Evolutionary conservation across 305 asterid genomes (phyloP), one percentile per base, ranked within the genome.

Genomic region (Rubia balearica): DNA sequence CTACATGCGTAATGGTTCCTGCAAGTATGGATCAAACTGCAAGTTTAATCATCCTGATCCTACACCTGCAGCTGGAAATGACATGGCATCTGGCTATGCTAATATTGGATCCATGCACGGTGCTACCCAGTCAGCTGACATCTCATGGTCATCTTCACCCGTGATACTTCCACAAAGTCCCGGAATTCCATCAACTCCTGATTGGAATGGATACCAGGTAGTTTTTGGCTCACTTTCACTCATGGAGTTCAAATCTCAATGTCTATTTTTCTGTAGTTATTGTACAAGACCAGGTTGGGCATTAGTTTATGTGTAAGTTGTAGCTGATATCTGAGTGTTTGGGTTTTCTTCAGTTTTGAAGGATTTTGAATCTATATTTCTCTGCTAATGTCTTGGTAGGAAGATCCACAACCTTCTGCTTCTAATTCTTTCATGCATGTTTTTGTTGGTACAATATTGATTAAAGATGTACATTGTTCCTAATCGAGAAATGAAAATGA

Each of bases 1-100:
- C 83, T 93, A 93, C 87, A 89, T 93, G 98, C 98, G 98, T 73
- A 89, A 82, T 79, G 98, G 96, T 48, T 87, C 96, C 77, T 91
- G 98, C 90, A 89, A 89, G 82, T 89, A 89, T 70, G 96, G 97
- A 73, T 77, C 92, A 6, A 85, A 65, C 80, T 93, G 98, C 82
- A 88, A 92, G 85, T 93, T 85, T 82, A 90, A 93, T 82, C 98
- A 93, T 85, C 98, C 98, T 53, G 95, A 93, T 61, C 98, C 98
- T 64, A 85, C 86, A 33, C 67, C 96, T 42, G 89, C 78, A 69
- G 87, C 77, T 71, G 90, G 91, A 77, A 81, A 81, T 74, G 91
- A 82, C 68, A 77, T 86, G 53, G 60, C 87, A 51, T 77, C 96
- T 51, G 89, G 88, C 75, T 84, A 79, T 81, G 82, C 85, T 70